phyloP scores from a whole-genome alignment of 2,329 filamentous ascomycete genomes.

The Neoscytalidium dimidiatum region DNA sequence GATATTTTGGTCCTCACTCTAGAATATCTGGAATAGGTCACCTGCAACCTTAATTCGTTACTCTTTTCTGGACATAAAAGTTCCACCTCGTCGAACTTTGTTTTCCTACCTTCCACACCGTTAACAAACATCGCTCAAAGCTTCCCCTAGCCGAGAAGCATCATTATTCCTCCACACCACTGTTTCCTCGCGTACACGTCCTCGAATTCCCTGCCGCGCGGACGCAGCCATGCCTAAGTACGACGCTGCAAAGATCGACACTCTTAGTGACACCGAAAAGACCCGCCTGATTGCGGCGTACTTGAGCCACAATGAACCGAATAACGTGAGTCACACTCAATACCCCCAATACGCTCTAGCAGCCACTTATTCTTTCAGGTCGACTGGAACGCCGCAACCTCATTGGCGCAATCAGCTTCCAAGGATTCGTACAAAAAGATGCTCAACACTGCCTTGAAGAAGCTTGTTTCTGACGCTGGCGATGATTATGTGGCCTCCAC shows the following conservation, averaged over 20 bases:
- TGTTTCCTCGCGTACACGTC: neutral
- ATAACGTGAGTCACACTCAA: neutral
- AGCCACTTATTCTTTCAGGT: neutral
- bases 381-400: neutral
- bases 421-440: constrained; percentile 13
- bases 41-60: neutral
- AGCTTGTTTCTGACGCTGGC: neutral
- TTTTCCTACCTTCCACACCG: neutral
- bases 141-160: neutral
- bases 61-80: neutral
- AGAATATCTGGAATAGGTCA: neutral
- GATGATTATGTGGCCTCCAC: neutral
- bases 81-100: neutral
- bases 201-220: neutral
- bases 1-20: neutral
- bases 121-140: neutral
- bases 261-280: constrained; percentile 1
- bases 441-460: neutral
- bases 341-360: too few species aligned
- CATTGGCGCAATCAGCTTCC: neutral
- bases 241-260: neutral
- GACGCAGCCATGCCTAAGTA: neutral
- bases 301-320: neutral
- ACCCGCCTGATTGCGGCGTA: neutral
- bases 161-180: too few species aligned